Evolutionary conservation across 208 protist genomes (phyloP).

Genomic region (Trichomonas gallinae): DNA sequence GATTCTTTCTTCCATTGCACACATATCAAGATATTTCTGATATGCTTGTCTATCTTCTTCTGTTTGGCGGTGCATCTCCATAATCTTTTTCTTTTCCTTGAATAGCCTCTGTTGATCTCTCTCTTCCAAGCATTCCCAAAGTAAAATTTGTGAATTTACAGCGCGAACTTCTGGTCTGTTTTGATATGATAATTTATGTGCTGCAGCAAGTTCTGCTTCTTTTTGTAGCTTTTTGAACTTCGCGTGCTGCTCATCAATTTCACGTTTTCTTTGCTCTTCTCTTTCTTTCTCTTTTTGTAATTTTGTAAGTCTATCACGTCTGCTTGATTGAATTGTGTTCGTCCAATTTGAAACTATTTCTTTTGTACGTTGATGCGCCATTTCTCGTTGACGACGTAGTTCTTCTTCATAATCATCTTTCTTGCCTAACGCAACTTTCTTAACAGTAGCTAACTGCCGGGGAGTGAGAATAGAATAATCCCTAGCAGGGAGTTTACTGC

Average conservation of each 20-base stretch:
- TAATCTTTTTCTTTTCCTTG: background rate
- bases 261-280: background rate
- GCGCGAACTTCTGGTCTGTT: background rate
- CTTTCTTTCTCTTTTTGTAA: background rate
- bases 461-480: constrained; percentile 18
- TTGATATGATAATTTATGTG: background rate
- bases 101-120: background rate
- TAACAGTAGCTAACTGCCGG: background rate
- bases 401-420: background rate
- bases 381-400: background rate
- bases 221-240: background rate
- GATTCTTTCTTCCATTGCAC: background rate
- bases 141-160: background rate
- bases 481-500: background rate
- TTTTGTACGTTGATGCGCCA: background rate
- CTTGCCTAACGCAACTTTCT: background rate
- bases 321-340: background rate
- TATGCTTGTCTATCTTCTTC: background rate
- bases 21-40: background rate
- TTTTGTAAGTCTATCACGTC: background rate
- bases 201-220: background rate
- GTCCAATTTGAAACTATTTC: background rate
- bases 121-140: background rate
- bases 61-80: background rate
- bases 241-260: background rate